Percentiles rank a stretch among this genome's conserved stretches.
phyloP scores from a whole-genome alignment of 805 yeast genomes.

The Pachysolen tannophilus region DNA sequence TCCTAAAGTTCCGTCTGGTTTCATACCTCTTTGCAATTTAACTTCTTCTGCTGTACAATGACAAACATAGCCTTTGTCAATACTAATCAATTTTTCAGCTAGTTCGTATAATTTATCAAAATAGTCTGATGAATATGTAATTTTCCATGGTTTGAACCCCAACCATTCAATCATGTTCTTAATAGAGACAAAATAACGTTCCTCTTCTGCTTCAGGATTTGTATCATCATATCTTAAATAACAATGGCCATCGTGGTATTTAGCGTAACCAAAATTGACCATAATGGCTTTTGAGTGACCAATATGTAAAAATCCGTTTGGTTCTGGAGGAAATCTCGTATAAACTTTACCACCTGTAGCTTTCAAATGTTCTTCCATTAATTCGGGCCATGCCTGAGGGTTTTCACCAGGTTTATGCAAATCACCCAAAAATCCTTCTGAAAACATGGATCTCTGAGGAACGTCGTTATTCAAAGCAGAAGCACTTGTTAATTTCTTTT shows the following conservation, averaged over 20 bases:
- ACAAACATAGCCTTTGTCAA: constrained; percentile 82
- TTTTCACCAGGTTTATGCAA: constrained; percentile 94
- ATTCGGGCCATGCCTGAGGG: constrained; percentile 82
- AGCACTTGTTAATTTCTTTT: constrained; percentile 20
- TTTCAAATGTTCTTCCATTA: constrained; percentile 71
- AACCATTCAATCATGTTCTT: constrained; percentile 84
- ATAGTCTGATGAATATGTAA: constrained; percentile 94
- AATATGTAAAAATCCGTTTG: constrained; percentile 94
- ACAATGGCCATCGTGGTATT: constrained; percentile 77
- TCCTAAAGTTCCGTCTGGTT: constrained; percentile 87
- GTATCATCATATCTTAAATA: constrained; percentile 95
- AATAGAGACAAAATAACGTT: constrained; percentile 78
- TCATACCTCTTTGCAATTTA: constrained; percentile 82
- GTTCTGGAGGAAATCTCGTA: constrained; percentile 98
- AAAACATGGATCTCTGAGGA: constrained; percentile 66
- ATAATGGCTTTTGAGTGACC: constrained; percentile 98
- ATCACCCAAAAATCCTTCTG: constrained; percentile 93
- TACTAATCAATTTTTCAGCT: constrained; percentile 72
- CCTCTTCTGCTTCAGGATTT: constrained; percentile 98
- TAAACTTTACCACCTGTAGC: constrained; percentile 76
- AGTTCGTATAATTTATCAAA: constrained; percentile 82
- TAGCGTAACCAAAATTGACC: constrained; percentile 97
- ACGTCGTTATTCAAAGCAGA: too few relatives aligned
- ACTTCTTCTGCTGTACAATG: constrained; percentile 91
- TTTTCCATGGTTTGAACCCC: constrained; percentile 89